phyloP scores from a whole-genome alignment of 495 filamentous ascomycete species.

The Trichoderma asperelloides region DNA sequence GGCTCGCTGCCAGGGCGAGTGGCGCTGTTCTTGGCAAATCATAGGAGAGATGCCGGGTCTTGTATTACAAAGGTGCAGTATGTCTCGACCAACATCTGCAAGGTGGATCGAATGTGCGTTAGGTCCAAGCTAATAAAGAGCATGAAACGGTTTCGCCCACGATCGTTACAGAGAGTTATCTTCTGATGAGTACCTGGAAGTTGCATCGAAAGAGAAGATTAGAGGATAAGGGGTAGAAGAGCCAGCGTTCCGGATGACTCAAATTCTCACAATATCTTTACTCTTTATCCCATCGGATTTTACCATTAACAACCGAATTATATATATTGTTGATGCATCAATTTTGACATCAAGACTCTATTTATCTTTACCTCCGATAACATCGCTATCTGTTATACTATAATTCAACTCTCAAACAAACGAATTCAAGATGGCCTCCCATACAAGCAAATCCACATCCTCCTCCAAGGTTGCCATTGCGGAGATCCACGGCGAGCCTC shows the following conservation, averaged over 20 bases:
- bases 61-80: not conserved
- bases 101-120: not conserved
- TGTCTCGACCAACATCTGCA: conserved; percentile 1
- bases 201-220: not conserved
- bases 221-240: not conserved
- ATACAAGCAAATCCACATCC: not conserved
- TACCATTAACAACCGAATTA: not conserved
- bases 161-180: not conserved
- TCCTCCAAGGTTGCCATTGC: not conserved
- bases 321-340: not conserved
- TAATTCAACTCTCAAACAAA: not conserved
- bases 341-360: not conserved
- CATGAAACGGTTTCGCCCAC: not conserved
- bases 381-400: not conserved
- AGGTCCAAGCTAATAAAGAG: not conserved
- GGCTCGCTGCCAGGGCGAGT: not conserved
- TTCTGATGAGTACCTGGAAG: too few relatives aligned
- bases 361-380: not conserved
- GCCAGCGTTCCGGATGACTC: not conserved
- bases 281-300: not conserved
- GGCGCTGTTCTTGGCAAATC: not conserved
- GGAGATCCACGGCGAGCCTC: conserved; percentile 13
- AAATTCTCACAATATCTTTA: not conserved
- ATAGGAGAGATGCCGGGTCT: not conserved
- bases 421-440: not conserved